These are phyloP conservation scores for Berkeleyomyces basicola DNA, from an alignment of 2,329 filamentous ascomycete genomes.

Conservation along the genomic window DNA sequence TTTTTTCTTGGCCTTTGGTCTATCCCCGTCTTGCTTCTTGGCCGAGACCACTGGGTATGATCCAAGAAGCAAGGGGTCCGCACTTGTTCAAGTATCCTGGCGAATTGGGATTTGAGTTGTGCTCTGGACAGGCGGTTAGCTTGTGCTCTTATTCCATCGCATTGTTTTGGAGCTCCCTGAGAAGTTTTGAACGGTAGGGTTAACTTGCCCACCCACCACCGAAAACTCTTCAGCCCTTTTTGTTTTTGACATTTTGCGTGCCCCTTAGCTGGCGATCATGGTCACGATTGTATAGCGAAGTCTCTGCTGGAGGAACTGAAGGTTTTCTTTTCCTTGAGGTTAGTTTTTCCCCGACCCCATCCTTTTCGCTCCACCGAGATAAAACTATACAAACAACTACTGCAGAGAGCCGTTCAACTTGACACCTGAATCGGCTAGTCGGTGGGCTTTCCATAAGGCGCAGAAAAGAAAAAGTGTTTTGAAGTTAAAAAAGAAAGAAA, in stretches of 20 bases:
- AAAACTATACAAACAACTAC: neutral
- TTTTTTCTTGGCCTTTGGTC: no score
- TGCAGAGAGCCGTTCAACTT: neutral
- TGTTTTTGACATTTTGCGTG: neutral
- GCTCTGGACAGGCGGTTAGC: neutral
- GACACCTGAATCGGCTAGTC: neutral
- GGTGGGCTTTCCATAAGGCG: neutral
- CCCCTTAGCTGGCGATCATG: neutral
- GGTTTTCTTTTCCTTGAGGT: no score
- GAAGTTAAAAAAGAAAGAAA: slow-evolving; percentile 3
- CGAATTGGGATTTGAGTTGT: neutral
- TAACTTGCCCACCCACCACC: no score
- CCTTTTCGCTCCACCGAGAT: neutral
- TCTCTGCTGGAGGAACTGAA: no score
- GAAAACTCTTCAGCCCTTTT: neutral
- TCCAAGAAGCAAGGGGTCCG: no score
- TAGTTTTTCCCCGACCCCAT: neutral
- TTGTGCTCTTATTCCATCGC: neutral
- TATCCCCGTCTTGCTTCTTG: no score
- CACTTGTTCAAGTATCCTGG: no score
- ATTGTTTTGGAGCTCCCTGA: neutral
- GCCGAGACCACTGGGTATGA: no score
- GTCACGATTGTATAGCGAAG: no score
- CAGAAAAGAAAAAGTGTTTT: neutral
- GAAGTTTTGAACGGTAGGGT: no score